Base-by-base conservation (phyloP, 2,329 filamentous ascomycete species). In the Fusarium papillatum region DNA sequence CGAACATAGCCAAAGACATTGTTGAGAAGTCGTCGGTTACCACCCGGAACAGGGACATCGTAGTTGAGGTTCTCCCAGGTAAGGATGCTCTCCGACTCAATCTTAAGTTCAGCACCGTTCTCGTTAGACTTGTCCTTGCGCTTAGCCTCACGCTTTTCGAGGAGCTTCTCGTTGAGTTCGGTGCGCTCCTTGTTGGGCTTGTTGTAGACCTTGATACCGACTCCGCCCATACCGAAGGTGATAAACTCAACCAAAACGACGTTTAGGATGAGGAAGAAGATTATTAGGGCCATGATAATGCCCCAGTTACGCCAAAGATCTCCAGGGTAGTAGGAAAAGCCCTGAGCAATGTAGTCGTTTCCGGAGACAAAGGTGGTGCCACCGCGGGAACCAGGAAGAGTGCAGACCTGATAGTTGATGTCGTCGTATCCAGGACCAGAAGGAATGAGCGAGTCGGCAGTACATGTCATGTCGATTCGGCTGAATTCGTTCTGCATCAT, bases 61-160 rank as follows among this genome's bases (percentile, higher is more conserved):
- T 98, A 98, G 80, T 93, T 95, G 71, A 98, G 91, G 75, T 94
- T 88, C 81, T 96, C 94, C 94, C 95, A 98, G 0, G 95, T 98
- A 71, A 98, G 88, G n/a, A 95, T 87, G 41, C 92, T 91, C 77
- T 89, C 88, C 0, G 91, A 93, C 4, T 87, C 85, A 70, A 93
- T 91, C 46, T 83, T 89, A 39, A 93, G 84, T n/a, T 90, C 87
- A 6, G 86, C 83, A 0, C 84, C 85, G 11, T 86, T 82, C 19
- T 87, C 86, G 14, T 89, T 84, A 3, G 82, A 82, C 71, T 83
- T 87, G 38, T 84, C 86, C 77, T 85, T 85, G 60, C 89, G 87
- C 46, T 89, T 89, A 63, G 87, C 86, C 6, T 92, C 88, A 22
- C 88, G 88, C 84, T 93, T 94, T 66, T 88, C 86, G 13, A 85